Evolutionary conservation across 768 basidiomycete species (phyloP).

Genomic region (Solioccasus polychromus): DNA sequence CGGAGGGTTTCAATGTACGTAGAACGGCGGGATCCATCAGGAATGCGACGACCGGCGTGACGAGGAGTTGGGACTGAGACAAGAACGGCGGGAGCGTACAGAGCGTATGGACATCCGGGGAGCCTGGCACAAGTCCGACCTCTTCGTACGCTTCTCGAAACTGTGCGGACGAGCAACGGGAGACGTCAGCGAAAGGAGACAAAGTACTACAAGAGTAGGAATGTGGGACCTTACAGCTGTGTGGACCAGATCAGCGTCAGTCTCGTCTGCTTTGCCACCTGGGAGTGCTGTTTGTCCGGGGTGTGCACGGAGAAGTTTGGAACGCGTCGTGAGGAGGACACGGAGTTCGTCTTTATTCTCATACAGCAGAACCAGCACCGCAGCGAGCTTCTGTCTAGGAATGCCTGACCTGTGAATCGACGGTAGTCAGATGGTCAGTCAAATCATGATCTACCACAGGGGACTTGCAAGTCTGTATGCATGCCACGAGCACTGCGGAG

Average conservation of each 20-base stretch:
- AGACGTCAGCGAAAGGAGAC: background rate
- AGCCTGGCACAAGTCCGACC: slow-evolving; percentile 61
- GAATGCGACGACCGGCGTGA: slow-evolving; percentile 76
- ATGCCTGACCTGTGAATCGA: slow-evolving; percentile 30
- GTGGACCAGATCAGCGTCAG: slow-evolving; percentile 56
- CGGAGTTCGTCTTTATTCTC: slow-evolving; percentile 65
- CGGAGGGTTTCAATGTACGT: slow-evolving; percentile 47
- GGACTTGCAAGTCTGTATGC: slow-evolving; percentile 51
- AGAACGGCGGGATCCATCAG: slow-evolving; percentile 55
- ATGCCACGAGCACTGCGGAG: slow-evolving; percentile 30
- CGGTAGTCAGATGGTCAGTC: background rate
- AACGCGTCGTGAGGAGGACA: slow-evolving; percentile 84
- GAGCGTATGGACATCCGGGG: slow-evolving; percentile 56
- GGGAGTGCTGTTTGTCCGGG: slow-evolving; percentile 83
- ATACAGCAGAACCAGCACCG: slow-evolving; percentile 78
- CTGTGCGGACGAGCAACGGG: slow-evolving; percentile 40
- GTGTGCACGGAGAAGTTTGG: slow-evolving; percentile 69
- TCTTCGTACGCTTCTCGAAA: slow-evolving; percentile 85
- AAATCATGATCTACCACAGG: background rate
- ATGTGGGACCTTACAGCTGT: slow-evolving; percentile 63
- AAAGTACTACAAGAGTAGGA: background rate
- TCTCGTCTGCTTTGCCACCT: slow-evolving; percentile 73
- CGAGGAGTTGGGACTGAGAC: slow-evolving; percentile 64
- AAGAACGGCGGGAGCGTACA: slow-evolving; percentile 65
- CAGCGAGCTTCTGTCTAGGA: slow-evolving; percentile 51